Percentiles rank a stretch among this genome's conserved stretches.
These are phyloP conservation scores for Herpetomonas tarakana DNA, from an alignment of 208 protist genomes.

Conservation along the genomic window DNA sequence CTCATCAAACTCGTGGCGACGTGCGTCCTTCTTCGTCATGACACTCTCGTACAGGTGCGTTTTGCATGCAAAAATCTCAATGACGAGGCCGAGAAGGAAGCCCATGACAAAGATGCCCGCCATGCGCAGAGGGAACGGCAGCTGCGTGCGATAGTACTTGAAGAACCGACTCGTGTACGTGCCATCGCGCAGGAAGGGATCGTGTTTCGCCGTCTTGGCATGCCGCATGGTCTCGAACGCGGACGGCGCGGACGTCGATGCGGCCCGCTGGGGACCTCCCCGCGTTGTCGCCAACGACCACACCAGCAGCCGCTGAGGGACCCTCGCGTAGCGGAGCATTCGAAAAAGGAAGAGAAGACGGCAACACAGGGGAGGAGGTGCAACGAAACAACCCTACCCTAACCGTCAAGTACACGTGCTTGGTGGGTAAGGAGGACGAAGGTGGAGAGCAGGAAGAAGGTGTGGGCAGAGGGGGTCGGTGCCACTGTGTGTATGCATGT, in stretches of 20 bases:
- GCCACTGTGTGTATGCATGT: no score
- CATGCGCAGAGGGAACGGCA: constrained; percentile 59
- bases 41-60: constrained; percentile 79
- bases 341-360: no score
- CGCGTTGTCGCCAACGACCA: no score
- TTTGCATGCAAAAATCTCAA: constrained; percentile 80
- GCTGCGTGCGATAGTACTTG: constrained; percentile 34
- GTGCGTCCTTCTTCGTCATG: constrained; percentile 74
- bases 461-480: no score
- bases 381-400: no score
- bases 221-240: not conserved
- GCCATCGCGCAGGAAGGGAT: constrained; percentile 58
- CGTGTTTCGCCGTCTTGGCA: constrained; percentile 9
- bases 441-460: no score
- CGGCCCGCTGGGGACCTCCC: not conserved
- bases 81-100: constrained; percentile 51
- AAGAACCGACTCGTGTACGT: constrained; percentile 44
- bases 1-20: constrained; percentile 78
- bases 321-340: no score
- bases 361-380: no score
- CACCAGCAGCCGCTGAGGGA: no score
- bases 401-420: no score
- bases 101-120: constrained; percentile 47
- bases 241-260: not conserved
- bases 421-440: no score